Base-by-base conservation (phyloP, 768 basidiomycete species). In the Trametes cubensis region DNA sequence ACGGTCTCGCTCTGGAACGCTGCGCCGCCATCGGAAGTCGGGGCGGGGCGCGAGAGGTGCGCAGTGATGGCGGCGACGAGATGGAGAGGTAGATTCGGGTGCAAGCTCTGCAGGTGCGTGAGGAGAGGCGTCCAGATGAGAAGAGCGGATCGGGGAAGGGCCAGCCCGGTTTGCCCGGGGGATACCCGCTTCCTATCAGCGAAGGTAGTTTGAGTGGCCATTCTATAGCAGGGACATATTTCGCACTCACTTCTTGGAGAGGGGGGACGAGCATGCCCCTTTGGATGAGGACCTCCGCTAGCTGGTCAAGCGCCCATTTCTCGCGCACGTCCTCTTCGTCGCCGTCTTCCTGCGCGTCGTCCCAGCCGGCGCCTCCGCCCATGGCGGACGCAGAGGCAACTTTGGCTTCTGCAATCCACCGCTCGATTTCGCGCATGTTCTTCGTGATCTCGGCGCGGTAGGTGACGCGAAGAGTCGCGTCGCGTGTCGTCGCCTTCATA, bases 231-330 rank as follows among this genome's bases (percentile, higher is more conserved):
- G 34, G 6, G 11, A 39, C n/a, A 40, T 15, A 23, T 38, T 42
- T 7, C 34, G 20, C 49, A 67, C 83, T 64, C 65, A 95, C 96
- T 87, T 94, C 76, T 87, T 91, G 1, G 93, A 89, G 2, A 90
- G 66, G 8, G n/a, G 96, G 95, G 4, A 98, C 88, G 8, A 98
- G 76, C 11, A 79, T 84, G 11, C 94, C 94, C 62, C 81, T 84
- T 59, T 85, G 86, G 51, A 91, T 66, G 14, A 98, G 75, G 0
- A 75, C 81, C 49, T 88, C 84, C 57, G 85, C 87, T 2, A 98
- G 73, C 39, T 75, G 74, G 55, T 91, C 88, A 45, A 92, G 69
- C 7, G 88, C 89, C 83, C 85, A 88, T 50, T 73, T 74, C 70
- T 92, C 89, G 68, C 81, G 84, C 14, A 73, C 62, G 46, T 87